phyloP scores from a whole-genome alignment of 2,329 filamentous ascomycete genomes.

The Penicillium occitanis region DNA sequence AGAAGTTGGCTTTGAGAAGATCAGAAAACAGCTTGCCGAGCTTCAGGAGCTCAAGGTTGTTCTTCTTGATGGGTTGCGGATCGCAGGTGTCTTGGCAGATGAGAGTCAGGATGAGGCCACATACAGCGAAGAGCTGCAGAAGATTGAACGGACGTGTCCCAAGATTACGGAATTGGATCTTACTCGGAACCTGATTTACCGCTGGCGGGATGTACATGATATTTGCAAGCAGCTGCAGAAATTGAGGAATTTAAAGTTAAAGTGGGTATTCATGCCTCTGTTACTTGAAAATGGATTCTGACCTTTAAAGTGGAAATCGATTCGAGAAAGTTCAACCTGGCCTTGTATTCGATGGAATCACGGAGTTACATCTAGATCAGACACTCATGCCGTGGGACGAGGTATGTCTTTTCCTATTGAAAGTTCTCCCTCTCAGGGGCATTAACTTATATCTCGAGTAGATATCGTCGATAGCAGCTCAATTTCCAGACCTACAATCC shows the following conservation, averaged over 20 bases:
- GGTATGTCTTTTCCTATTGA: conserved; percentile 37
- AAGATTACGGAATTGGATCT: conserved; percentile 74
- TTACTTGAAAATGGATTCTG: conserved; percentile 22
- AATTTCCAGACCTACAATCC: conserved; percentile 37
- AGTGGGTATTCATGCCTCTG: conserved; percentile 54
- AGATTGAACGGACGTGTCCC: conserved; percentile 59
- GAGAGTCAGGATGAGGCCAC: conserved; percentile 21
- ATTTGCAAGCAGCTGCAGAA: conserved; percentile 71
- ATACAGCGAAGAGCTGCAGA: conserved; percentile 33
- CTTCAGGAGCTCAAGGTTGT: conserved; percentile 76
- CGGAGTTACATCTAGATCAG: conserved; percentile 65
- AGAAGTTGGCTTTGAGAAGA: conserved; percentile 94
- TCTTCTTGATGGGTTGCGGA: conserved; percentile 73
- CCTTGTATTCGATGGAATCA: conserved; percentile 52
- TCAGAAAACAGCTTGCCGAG: conserved; percentile 72
- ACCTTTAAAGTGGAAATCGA: conserved; percentile 66
- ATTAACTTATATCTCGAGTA: conserved; percentile 23
- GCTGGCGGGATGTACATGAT: conserved; percentile 63
- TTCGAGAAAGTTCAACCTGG: conserved; percentile 45
- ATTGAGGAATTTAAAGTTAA: conserved; percentile 66
- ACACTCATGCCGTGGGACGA: conserved; percentile 67
- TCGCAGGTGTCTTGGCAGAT: conserved; percentile 47
- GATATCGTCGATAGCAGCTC: conserved; percentile 36
- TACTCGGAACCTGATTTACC: conserved; percentile 76
- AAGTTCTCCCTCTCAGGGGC: no score